These are phyloP conservation scores for Beauveria brongniartii DNA, from an alignment of 2,329 filamentous ascomycete genomes.

Conservation along the genomic window DNA sequence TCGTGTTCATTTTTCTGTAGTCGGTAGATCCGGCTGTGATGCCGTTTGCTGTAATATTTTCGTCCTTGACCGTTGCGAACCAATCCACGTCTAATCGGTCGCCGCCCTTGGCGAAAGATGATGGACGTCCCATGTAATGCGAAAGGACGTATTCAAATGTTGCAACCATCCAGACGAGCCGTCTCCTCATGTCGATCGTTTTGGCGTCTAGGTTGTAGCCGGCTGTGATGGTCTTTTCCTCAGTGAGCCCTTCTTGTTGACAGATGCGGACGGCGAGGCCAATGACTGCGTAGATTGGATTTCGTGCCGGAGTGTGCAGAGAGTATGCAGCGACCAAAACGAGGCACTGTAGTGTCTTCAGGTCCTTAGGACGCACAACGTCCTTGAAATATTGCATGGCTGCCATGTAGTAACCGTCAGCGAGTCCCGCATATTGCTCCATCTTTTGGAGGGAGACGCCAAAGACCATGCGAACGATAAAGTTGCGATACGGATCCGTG, in stretches of 20 bases:
- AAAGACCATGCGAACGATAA: conserved; percentile 82
- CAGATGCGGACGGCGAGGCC: conserved; percentile 81
- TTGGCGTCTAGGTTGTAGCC: conserved; percentile 58
- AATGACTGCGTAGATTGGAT: conserved; percentile 87
- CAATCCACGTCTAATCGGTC: conserved; percentile 82
- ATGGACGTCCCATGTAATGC: conserved; percentile 80
- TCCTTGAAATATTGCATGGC: conserved; percentile 79
- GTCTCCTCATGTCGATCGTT: conserved; percentile 80
- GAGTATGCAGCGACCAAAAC: conserved; percentile 86
- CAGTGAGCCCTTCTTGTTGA: conserved; percentile 78
- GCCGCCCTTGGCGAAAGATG: conserved; percentile 71
- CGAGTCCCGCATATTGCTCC: conserved; percentile 84
- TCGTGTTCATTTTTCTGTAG: conserved; percentile 77
- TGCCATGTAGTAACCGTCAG: conserved; percentile 89
- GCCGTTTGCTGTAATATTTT: conserved; percentile 70
- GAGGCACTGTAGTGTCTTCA: conserved; percentile 85
- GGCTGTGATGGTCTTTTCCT: conserved; percentile 76
- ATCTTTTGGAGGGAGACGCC: conserved; percentile 93
- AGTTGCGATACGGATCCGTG: conserved; percentile 74
- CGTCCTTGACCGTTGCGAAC: conserved; percentile 74
- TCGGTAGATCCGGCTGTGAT: conserved; percentile 65
- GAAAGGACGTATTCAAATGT: conserved; percentile 86
- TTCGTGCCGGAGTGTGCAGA: conserved; percentile 81
- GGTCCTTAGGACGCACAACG: conserved; percentile 78
- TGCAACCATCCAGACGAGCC: conserved; percentile 79